Conservation (phyloP, 129 eudicot species). For the Pseudognaphalium luteoalbum region DNA sequence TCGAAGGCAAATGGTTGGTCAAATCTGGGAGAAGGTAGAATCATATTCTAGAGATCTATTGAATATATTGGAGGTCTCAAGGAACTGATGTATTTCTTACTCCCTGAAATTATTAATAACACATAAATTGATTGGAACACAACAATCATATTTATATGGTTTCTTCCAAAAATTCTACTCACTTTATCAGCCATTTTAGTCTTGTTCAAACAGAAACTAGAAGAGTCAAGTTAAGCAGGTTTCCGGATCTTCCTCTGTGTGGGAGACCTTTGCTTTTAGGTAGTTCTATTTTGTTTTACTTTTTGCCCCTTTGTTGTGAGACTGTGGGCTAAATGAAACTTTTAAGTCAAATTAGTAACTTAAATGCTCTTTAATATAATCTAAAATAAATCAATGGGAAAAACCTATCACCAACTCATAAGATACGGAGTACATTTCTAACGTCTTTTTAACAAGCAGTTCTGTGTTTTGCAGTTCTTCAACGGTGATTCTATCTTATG, state of each 20-base stretch:
- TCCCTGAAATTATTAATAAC: conserved; percentile 12
- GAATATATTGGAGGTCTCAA: not conserved
- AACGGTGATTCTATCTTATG: conserved; percentile 64
- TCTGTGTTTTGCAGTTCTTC: conserved; percentile 50
- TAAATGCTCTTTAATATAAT: too few species aligned
- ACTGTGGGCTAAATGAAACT: too few species aligned
- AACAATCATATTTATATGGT: too few species aligned
- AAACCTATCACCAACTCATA: not conserved
- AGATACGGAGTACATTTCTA: not conserved
- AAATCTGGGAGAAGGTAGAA: conserved; percentile 66
- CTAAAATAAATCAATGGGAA: not conserved
- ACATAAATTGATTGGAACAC: not conserved
- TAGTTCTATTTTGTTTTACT: too few species aligned
- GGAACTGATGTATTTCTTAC: not conserved
- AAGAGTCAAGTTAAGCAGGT: too few species aligned
- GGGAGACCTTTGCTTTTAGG: too few species aligned
- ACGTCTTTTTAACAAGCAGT: not conserved
- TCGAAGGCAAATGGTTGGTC: conserved; percentile 95
- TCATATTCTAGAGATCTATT: conserved; percentile 8
- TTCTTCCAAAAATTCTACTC: too few species aligned
- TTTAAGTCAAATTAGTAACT: too few species aligned
- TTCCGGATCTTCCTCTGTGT: too few species aligned
- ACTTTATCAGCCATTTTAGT: too few species aligned
- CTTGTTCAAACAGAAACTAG: too few species aligned
- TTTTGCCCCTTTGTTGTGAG: too few species aligned